Evolutionary conservation across 176 grass and related monocot species (phyloP), one percentile per base, ranked within the genome.

Genomic region (Aegilops tauschii): DNA sequence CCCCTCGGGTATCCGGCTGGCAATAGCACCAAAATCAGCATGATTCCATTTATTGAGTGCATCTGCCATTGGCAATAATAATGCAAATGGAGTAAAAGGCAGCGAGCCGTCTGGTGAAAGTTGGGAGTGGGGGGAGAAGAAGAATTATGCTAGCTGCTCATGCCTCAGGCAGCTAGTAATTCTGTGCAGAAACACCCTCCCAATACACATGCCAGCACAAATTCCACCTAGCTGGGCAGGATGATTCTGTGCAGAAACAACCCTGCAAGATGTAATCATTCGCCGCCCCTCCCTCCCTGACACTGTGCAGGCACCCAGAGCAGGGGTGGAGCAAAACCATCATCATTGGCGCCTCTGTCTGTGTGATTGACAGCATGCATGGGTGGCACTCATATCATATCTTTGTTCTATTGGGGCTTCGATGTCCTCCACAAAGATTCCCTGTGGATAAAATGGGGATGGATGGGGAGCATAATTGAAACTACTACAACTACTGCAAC

Each of bases 41-140:
- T 88, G 90, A 91, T 91, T 82, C 77, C 86, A 91, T 88, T 91
- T 91, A 91, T 88, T 91, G 90, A 82, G 70, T 88, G 90, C 86
- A 72, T 85, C 90, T 88, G 86, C 77, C 86, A 56, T 86, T 77
- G 77, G 73, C 69, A 84, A 84, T 87, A 88, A 84, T 87, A 85
- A 77, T 58, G 90, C 77, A 76, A 77, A 70, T 88, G 90, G 82
- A 81, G 76, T 84, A 17, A 84, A 91, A 78, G 29, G 52, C 3
- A n/a, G 29, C 50, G 28, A 62, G 70, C 62, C 14, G 80, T 69
- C 76, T 81, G 85, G 69, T 81, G 49, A 85, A 85, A 85, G 89
- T 69, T 81, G 82, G 36, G 52, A 82, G 70, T 77, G 78, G 49
- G 65, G 69, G 28, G 13, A 47, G 28, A 54, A 54, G 49, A 61